Base-by-base conservation (phyloP, 805 yeast genomes). In the Candida succiphila region DNA sequence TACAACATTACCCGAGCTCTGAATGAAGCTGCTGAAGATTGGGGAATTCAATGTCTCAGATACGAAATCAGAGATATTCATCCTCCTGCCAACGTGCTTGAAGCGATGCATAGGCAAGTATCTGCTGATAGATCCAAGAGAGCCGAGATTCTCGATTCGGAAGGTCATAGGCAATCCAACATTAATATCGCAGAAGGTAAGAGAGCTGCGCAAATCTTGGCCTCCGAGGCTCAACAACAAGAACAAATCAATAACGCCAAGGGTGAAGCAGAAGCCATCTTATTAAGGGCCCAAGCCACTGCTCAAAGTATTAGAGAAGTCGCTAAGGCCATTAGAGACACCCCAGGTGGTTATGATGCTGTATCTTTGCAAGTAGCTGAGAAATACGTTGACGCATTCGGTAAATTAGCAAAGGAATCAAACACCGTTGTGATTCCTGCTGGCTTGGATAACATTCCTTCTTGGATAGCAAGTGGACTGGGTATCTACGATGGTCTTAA, bases 101-200 rank as follows among this genome's bases (percentile, higher is more conserved):
- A 80, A 47, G 92, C 94, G 19, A 85, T 84, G 95, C 94, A 84
- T 57, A 72, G 89, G 52, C 94, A 82, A 56, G 95, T 85, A 17
- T 71, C 80, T 38, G 92, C 94, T 29, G 94, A 85, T 56, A 65
- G 95, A 45, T 76, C 87, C 33, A 85, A 85, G 54, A 66, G 94
- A 39, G 94, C 95, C 2, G 89, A 84, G 54, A 84, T 84, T 43
- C 67, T 84, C 50, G 94, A 84, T 49, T 75, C 86, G 29, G 95
- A 84, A 59, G 95, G 95, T 56, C 73, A 71, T 34, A 71, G 87
- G 52, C 86, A 80, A 51, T 66, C 85, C 24, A 79, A 73, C 31
- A 84, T 85, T 52, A 85, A 85, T 52, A 75, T 78, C 39, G 87
- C 92, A 36, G 94, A 84, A 56, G 94, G 94, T 53, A 78, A 75